phyloP scores from a whole-genome alignment of 768 basidiomycete genomes.

The Auriscalpium orientale region DNA sequence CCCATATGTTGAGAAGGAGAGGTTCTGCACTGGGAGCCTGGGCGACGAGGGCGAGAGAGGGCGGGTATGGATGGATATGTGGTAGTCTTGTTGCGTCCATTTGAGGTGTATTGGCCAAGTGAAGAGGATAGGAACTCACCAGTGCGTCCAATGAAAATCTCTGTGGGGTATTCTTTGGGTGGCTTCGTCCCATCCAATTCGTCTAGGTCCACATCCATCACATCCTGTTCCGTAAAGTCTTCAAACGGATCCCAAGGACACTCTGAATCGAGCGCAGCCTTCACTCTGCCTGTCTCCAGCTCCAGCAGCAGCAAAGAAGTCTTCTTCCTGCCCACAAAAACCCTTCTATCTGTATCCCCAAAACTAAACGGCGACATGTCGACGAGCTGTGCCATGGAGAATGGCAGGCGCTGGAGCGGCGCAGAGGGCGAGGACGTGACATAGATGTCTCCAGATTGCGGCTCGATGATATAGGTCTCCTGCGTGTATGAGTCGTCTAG shows the following conservation, averaged over 20 bases:
- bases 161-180: slow-evolving; percentile 24
- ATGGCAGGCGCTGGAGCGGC: slow-evolving; percentile 79
- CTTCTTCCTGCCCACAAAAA: slow-evolving; percentile 89
- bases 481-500: slow-evolving; percentile 44
- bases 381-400: slow-evolving; percentile 89
- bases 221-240: slow-evolving; percentile 37
- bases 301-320: slow-evolving; percentile 73
- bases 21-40: slow-evolving; percentile 57
- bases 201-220: slow-evolving; percentile 44
- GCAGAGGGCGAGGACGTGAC: slow-evolving; percentile 63
- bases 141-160: slow-evolving; percentile 61
- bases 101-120: too few relatives aligned
- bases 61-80: slow-evolving; percentile 74
- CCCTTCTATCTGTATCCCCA: slow-evolving; percentile 52
- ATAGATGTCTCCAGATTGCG: slow-evolving; percentile 90
- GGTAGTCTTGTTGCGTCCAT: slow-evolving; percentile 55
- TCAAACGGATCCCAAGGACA: slow-evolving; percentile 72
- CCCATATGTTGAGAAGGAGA: slow-evolving; percentile 88
- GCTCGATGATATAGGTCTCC: slow-evolving; percentile 90
- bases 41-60: slow-evolving; percentile 29
- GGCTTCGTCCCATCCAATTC: slow-evolving; percentile 48
- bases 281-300: slow-evolving; percentile 73
- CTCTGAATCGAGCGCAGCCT: slow-evolving; percentile 65
- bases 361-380: slow-evolving; percentile 84
- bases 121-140: slow-evolving; percentile 31